Evolutionary conservation across 139 green algal species (phyloP), one percentile per base, ranked within the genome.

Genomic region (Chloropicon primus): DNA sequence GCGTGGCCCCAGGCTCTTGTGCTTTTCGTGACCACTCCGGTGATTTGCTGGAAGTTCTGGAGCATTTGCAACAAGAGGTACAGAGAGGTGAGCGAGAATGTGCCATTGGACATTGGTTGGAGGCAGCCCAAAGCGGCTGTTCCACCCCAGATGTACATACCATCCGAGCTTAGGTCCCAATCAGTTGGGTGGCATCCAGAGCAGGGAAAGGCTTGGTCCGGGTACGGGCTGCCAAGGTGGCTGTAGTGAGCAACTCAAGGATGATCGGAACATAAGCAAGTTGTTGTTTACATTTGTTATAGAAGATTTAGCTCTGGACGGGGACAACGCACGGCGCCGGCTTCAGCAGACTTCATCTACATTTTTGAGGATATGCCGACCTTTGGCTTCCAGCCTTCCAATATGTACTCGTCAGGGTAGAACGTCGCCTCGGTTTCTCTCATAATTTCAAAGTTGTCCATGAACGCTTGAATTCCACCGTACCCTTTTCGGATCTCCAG

Each of bases 401-500:
- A 5, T 5, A 62, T 62, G 41, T n/a, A 62, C 41, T 62, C 41
- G 41, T 62, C 41, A 17, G 41, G 41, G 41, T 62, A 62, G 17
- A n/a, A 62, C 10, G 41, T 62, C 10, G 5, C 41, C 17, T 62
- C 41, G 10, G 41, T 62, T 17, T 62, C 41, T 17, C 5, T 17
- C 10, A 5, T 62, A 5, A n/a, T 17, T 17, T 62, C 41, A 62
- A 62, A 62, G 10, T 5, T 17, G 5, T 62, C 17, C 41, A 62
- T 62, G 10, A 5, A 62, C 5, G 41, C 41, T 5, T 62, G 10
- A 5, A 62, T 62, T 17, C 10, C 41, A 5, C 10, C 5, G 41
- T 22, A 75, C 21, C 0, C 74, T 76, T 28, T 74, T 24, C 24
- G 28, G 25, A 79, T 2, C 53, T 74, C 5, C 75, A 78, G 85